Evolutionary conservation across 2,329 filamentous ascomycete species (phyloP), one percentile per base, ranked within the genome.

Genomic region (Rhexocercosporidium sp.): DNA sequence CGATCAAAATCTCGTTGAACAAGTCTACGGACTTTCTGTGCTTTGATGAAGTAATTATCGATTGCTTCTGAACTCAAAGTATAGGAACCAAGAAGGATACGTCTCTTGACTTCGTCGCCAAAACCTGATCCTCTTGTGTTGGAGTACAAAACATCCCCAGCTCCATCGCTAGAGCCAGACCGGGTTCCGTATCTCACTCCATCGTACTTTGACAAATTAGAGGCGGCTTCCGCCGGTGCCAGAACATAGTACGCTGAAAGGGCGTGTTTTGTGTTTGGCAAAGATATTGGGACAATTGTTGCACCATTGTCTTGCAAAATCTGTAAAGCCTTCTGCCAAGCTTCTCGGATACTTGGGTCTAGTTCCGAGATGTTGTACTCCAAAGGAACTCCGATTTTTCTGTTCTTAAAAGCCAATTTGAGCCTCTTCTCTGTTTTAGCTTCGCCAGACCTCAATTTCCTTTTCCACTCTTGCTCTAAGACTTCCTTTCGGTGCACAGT

Each of bases 151-250:
- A 89, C 85, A n/a, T 86, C 84, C 9, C 85, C 84, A 12, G 82
- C 83, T 65, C 87, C 88, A 67, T 89, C 83, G 56, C 83, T 84
- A 9, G 75, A 64, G 11, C 77, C 60, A 29, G 31, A 62, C 18
- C 74, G 72, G 46, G 63, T 63, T 1, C 96, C 96, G 79, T 97
- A 99, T 12, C 96, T 91, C n/a, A 98, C 88, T 22, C 96, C 96
- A 75, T 99, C 96, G 78, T 97, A 99, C 78, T 97, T 97, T 66
- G 96, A 93, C 1, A 99, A 87, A 75, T 99, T 99, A 18, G 95
- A 98, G 1, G 93, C 93, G 3, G 96, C 96, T 80, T 99, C 96
- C 18, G 96, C 95, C 0, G 96, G 93, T 0, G 96, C 96, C 65
- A 99, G 89, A 65, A 99, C 87, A 79, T 99, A 99, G 82, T 99